Percentiles rank a stretch among this genome's conserved stretches.
These are phyloP conservation scores for Funneliformis caledonium DNA, from an alignment of 371 early-diverging fungal species.

Conservation along the genomic window DNA sequence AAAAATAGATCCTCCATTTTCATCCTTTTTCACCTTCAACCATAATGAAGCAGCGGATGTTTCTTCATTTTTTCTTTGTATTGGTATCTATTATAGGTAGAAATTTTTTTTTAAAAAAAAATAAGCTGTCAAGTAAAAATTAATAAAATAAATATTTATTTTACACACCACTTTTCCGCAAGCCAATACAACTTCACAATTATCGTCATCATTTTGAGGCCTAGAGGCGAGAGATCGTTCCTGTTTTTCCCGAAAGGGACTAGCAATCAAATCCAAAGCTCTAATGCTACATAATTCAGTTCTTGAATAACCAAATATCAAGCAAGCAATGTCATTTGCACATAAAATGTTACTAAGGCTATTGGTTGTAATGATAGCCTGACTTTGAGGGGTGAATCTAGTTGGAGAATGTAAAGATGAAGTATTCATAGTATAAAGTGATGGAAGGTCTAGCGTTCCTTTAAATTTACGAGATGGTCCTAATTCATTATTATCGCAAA, in stretches of 20 bases:
- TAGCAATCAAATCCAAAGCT: constrained; percentile 61
- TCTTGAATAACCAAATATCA: constrained; percentile 55
- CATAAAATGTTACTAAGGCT: constrained; percentile 61
- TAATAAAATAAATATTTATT: background rate
- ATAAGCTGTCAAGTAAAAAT: background rate
- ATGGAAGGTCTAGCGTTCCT: constrained; percentile 46
- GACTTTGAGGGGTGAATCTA: constrained; percentile 62
- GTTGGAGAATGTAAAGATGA: constrained; percentile 60
- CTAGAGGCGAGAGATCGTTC: constrained; percentile 48
- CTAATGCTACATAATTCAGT: constrained; percentile 58
- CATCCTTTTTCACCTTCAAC: constrained; percentile 66
- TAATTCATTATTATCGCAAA: background rate
- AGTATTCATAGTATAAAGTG: constrained; percentile 34
- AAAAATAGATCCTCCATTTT: constrained; percentile 57
- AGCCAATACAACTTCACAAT: constrained; percentile 55
- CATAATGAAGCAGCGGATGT: constrained; percentile 69
- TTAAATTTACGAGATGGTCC: constrained; percentile 40
- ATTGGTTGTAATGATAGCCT: constrained; percentile 69
- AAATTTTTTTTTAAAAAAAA: background rate
- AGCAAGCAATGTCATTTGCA: constrained; percentile 64
- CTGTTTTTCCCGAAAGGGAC: constrained; percentile 59
- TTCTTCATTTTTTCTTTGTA: constrained; percentile 63
- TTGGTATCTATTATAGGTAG: constrained; percentile 54
- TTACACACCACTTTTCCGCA: constrained; percentile 69
- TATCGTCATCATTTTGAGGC: constrained; percentile 35